Percentiles rank a stretch among this genome's conserved stretches.
phyloP scores from a whole-genome alignment of 1,139 yeast species.

The Scheffersomyces parashehatae region DNA sequence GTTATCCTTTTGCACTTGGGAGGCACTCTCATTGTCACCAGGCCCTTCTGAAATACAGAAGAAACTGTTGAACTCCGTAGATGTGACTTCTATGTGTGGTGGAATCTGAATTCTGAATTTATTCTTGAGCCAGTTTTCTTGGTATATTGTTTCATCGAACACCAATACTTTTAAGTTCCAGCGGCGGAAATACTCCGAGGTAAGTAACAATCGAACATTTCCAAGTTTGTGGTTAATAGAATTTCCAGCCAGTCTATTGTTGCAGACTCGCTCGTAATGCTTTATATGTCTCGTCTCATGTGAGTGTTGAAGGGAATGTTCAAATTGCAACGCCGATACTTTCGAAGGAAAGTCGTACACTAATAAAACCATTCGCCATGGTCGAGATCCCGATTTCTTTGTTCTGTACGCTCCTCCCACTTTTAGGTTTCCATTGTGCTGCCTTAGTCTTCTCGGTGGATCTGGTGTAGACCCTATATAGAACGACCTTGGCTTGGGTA shows the following conservation, averaged over 20 bases:
- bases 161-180: slow-evolving; percentile 43
- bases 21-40: no score
- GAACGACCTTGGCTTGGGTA: slow-evolving; percentile 53
- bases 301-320: slow-evolving; percentile 80
- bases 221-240: slow-evolving; percentile 53
- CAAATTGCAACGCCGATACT: slow-evolving; percentile 68
- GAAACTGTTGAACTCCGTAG: no score
- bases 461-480: slow-evolving; percentile 81
- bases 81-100: no score
- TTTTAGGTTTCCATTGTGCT: slow-evolving; percentile 70
- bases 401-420: slow-evolving; percentile 72
- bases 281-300: slow-evolving; percentile 62
- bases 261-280: slow-evolving; percentile 25
- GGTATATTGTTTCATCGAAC: slow-evolving; percentile 28
- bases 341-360: slow-evolving; percentile 76
- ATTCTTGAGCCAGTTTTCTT: slow-evolving; percentile 25
- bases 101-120: slow-evolving; percentile 19
- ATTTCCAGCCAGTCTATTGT: slow-evolving; percentile 30
- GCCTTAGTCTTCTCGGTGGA: slow-evolving; percentile 66
- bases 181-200: slow-evolving; percentile 38
- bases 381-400: slow-evolving; percentile 53
- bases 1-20: no score
- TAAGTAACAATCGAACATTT: slow-evolving; percentile 47
- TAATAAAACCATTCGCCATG: slow-evolving; percentile 68
- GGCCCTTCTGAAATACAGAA: no score